Evolutionary conservation across 176 grass and related monocot genomes (phyloP), one percentile per base, ranked within the genome.

Genomic region (Aechmea fasciata): DNA sequence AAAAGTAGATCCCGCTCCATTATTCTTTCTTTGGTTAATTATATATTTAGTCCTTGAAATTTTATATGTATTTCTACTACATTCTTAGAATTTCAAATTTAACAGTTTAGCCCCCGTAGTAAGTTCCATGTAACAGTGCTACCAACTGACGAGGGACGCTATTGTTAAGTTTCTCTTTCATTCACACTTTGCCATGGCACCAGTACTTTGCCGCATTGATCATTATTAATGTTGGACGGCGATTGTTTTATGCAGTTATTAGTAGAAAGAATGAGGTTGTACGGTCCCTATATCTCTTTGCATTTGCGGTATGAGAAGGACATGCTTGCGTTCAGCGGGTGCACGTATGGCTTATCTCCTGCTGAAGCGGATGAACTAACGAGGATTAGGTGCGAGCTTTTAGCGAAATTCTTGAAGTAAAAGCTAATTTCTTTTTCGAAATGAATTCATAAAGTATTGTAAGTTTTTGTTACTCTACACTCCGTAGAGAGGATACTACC

Each of bases 261-360:
- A 75, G 94, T 93, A 49, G 80, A 93, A 75, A 83, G 94, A 82
- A 99, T 99, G 94, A 93, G 81, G 51, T 86, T 87, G 25, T 88
- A 87, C 78, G 94, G 89, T 49, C 84, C 87, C 47, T 99, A 90
- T 66, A 78, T 99, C 62, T 87, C 89, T 83, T 87, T 99, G 66
- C 94, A 99, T 82, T 83, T 99, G 77, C 94, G 89, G 19, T 99
- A 93, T 74, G 94, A 99, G 77, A 99, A 99, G 67, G 94, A 99
- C 79, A 90, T 99, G 89, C 86, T 99, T 82, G 89, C 94, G 79
- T 99, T 99, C 69, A 99, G 94, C 47, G 94, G 94, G 17, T 99
- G 94, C 72, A 90, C 94, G 11, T 85, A 99, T 77, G 94, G 94
- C 70, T 71, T 99, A 33, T 93, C 84, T 75, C 67, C 82, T 63